phyloP scores from a whole-genome alignment of 257 asterid genomes.

The Nicotiana paniculata region DNA sequence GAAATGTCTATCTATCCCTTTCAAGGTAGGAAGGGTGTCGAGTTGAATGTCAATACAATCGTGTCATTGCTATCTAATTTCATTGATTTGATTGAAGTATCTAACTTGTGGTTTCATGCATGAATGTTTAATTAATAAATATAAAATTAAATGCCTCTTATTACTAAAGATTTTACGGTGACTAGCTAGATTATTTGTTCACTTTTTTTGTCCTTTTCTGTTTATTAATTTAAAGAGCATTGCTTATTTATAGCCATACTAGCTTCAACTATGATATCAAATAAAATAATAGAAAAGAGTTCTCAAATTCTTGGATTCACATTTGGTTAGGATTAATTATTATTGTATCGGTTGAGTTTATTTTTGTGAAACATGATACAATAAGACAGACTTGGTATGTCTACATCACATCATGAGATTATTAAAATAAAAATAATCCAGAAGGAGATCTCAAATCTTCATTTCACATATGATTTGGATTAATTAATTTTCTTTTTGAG shows the following conservation, averaged over 20 bases:
- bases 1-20: conserved; percentile 12
- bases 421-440: not conserved
- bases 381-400: not conserved
- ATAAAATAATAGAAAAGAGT: not conserved
- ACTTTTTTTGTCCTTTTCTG: not conserved
- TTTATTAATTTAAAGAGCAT: too few relatives aligned
- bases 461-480: not conserved
- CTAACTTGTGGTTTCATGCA: not conserved
- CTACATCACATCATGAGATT: not conserved
- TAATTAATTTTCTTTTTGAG: not conserved
- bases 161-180: not conserved
- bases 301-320: conserved; percentile 1
- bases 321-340: not conserved
- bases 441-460: not conserved
- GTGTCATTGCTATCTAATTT: not conserved
- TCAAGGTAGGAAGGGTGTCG: conserved; percentile 22
- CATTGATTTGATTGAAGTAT: not conserved
- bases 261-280: not conserved
- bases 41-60: not conserved
- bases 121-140: too few relatives aligned
- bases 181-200: not conserved
- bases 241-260: not conserved
- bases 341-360: not conserved
- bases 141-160: not conserved
- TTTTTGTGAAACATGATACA: not conserved